Conservation (phyloP, 805 yeast genomes). For the Yarrowia sp. region DNA sequence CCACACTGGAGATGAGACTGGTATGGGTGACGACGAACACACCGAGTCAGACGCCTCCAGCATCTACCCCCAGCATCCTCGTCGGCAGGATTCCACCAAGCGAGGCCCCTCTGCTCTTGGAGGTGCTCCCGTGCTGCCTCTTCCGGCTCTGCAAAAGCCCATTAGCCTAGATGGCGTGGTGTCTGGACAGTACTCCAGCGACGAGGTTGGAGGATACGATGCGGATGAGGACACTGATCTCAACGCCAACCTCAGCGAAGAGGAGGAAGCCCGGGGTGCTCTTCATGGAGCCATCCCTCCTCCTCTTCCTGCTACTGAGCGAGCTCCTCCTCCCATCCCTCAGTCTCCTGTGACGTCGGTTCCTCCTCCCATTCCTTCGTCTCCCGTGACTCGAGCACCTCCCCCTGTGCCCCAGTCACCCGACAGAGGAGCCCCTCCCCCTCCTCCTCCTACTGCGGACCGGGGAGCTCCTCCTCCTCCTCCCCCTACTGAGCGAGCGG, state of each 20-base stretch:
- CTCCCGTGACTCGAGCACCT: conserved; percentile 28
- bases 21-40: conserved; percentile 36
- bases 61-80: conserved; percentile 27
- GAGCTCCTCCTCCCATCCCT: conserved; percentile 32
- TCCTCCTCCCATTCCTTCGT: conserved; percentile 29
- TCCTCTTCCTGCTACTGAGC: conserved; percentile 31
- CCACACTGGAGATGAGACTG: conserved; percentile 29
- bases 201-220: conserved; percentile 60
- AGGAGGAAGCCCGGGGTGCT: conserved; percentile 13
- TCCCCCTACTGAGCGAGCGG: conserved; percentile 25
- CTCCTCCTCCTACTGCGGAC: conserved; percentile 28
- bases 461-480: conserved; percentile 28
- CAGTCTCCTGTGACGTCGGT: conserved; percentile 34
- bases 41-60: conserved; percentile 35
- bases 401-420: conserved; percentile 24
- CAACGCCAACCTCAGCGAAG: conserved; percentile 31
- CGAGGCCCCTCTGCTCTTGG: conserved; percentile 28
- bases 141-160: conserved; percentile 32
- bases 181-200: conserved; percentile 54
- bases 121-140: conserved; percentile 17
- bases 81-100: conserved; percentile 28
- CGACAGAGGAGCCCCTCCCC: conserved; percentile 23
- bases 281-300: conserved; percentile 30
- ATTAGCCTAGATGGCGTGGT: conserved; percentile 45
- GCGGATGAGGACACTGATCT: conserved; percentile 58